Evolutionary conservation across 176 grass and related monocot species (phyloP).

Genomic region (Musa acuminata): DNA sequence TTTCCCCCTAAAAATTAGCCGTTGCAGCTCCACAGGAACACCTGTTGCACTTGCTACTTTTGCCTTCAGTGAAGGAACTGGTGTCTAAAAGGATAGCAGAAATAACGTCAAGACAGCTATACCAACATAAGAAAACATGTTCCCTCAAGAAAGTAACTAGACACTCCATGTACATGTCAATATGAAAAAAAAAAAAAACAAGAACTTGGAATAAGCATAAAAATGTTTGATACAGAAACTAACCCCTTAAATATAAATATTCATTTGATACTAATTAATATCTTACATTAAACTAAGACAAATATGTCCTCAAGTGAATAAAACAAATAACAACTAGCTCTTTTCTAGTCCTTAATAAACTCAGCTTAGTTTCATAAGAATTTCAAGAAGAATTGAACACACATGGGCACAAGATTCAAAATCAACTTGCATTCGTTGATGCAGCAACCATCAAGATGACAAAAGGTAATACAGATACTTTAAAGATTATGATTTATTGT

Average conservation of each 20-base stretch:
- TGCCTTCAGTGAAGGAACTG: constrained; percentile 56
- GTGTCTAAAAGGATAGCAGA: constrained; percentile 28
- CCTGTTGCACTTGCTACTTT: constrained; percentile 47
- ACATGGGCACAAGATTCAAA: no score
- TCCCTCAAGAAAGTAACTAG: background rate
- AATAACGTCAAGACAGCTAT: background rate
- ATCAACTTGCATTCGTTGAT: no score
- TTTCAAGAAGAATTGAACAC: no score
- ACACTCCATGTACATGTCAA: no score
- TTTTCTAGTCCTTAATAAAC: background rate
- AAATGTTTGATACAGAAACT: no score
- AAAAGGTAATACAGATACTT: no score
- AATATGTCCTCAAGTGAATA: background rate
- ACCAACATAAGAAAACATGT: background rate
- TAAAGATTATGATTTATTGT: no score
- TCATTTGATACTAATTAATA: background rate
- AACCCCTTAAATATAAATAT: no score
- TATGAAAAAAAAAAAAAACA: no score
- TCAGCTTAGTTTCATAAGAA: no score
- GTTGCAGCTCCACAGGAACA: constrained; percentile 64
- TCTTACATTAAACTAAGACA: background rate
- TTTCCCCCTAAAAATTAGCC: constrained; percentile 83
- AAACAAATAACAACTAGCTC: background rate
- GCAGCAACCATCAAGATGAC: no score
- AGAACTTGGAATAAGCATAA: no score